These are phyloP conservation scores for Rhamnella rubrinervis DNA, from an alignment of 331 rosid species.

Conservation along the genomic window DNA sequence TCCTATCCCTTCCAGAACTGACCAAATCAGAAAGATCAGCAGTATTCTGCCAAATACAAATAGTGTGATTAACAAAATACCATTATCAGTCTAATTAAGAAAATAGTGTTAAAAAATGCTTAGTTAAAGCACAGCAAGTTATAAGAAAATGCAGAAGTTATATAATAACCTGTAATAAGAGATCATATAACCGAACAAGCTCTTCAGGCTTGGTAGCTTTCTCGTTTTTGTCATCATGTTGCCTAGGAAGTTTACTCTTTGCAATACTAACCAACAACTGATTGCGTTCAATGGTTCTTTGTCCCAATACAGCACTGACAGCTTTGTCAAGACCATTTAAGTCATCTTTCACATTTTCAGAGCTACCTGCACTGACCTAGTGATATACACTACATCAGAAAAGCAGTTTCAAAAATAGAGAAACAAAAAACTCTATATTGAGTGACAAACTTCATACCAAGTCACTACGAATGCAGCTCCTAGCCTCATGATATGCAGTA, in stretches of 20 bases:
- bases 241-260: slow-evolving; percentile 78
- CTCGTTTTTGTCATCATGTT: slow-evolving; percentile 83
- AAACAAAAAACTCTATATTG: not conserved
- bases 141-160: slow-evolving; percentile 21
- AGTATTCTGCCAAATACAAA: slow-evolving; percentile 68
- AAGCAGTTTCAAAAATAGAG: not conserved
- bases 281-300: slow-evolving; percentile 92
- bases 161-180: slow-evolving; percentile 68
- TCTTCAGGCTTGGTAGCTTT: slow-evolving; percentile 96
- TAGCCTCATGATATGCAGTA: slow-evolving; percentile 91
- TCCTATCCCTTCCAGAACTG: slow-evolving; percentile 87
- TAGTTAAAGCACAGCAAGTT: slow-evolving; percentile 7
- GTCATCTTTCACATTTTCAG: slow-evolving; percentile 91
- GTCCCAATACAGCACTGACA: slow-evolving; percentile 86
- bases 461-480: slow-evolving; percentile 88
- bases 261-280: slow-evolving; percentile 82
- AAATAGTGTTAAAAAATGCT: not conserved
- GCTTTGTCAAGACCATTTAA: slow-evolving; percentile 96
- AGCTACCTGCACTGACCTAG: slow-evolving; percentile 85
- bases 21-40: slow-evolving; percentile 90
- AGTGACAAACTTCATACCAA: slow-evolving; percentile 69
- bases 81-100: not conserved
- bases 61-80: slow-evolving; percentile 20
- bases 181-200: slow-evolving; percentile 93
- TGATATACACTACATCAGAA: slow-evolving; percentile 26